Conservation (phyloP, 805 yeast genomes). For the Kuraishia piskuri region DNA sequence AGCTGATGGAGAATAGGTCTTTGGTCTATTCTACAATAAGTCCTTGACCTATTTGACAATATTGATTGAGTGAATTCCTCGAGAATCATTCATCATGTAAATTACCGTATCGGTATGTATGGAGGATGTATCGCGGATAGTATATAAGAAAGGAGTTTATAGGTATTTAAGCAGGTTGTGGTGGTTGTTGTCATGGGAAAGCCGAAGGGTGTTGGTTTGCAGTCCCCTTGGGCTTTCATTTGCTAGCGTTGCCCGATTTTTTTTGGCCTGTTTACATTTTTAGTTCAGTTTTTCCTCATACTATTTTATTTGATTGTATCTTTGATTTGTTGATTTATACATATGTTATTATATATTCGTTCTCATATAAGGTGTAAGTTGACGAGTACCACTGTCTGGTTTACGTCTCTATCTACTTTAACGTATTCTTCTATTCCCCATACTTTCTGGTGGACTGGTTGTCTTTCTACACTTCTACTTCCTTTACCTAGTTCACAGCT, state of each 20-base stretch:
- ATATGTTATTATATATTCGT: background rate
- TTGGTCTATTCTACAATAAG: background rate
- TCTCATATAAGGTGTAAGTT: background rate
- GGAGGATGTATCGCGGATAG: background rate
- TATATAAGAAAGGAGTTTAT: background rate
- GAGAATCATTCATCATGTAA: too few relatives aligned
- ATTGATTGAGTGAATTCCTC: too few relatives aligned
- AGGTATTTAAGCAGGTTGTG: background rate
- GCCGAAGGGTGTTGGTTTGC: background rate
- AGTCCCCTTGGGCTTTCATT: background rate
- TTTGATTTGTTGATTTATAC: conserved; percentile 3
- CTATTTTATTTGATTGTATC: conserved; percentile 5
- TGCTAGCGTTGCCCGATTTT: background rate
- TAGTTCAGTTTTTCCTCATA: background rate
- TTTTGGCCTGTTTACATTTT: background rate
- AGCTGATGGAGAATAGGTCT: too few relatives aligned
- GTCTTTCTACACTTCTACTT: too few relatives aligned
- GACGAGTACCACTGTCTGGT: too few relatives aligned
- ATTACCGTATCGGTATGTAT: background rate
- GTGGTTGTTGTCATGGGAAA: background rate
- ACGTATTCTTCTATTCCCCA: too few relatives aligned
- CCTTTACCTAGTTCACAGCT: too few relatives aligned
- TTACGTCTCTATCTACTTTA: too few relatives aligned
- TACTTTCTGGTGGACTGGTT: too few relatives aligned
- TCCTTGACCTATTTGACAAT: too few relatives aligned